These are phyloP conservation scores for Boletus bicolor DNA, from an alignment of 768 basidiomycete genomes.

Conservation along the genomic window DNA sequence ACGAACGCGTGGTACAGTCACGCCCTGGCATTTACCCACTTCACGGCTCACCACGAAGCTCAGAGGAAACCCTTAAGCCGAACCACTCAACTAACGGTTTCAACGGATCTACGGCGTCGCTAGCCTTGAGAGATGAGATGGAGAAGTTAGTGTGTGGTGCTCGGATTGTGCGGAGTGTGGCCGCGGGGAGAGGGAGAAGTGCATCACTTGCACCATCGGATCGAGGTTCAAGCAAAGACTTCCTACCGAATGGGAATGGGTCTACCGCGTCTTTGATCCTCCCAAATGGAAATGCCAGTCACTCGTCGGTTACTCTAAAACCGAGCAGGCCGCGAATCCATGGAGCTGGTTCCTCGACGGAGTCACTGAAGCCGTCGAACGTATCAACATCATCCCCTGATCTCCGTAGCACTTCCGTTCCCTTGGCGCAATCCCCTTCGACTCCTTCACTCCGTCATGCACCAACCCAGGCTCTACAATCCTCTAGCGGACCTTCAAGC, in stretches of 20 bases:
- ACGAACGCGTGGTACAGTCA: constrained; percentile 63
- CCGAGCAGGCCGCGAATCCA: constrained; percentile 14
- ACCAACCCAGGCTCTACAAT: constrained; percentile 11
- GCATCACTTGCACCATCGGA: constrained; percentile 34
- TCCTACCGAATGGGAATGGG: constrained; percentile 12
- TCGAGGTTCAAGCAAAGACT: constrained; percentile 18
- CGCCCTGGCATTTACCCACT: constrained; percentile 33
- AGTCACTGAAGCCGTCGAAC: constrained; percentile 8
- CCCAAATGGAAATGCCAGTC: constrained; percentile 24
- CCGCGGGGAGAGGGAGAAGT: constrained; percentile 43
- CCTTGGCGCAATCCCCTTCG: constrained; percentile 10
- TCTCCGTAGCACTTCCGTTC: constrained; percentile 14
- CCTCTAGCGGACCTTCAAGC: constrained; percentile 24
- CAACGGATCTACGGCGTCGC: constrained; percentile 48
- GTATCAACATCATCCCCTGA: constrained; percentile 28
- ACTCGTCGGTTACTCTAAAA: constrained; percentile 22
- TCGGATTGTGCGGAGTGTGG: constrained; percentile 57
- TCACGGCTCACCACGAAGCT: constrained; percentile 42
- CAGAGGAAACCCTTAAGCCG: constrained; percentile 66
- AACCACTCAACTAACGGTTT: constrained; percentile 35
- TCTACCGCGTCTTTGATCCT: constrained; percentile 10
- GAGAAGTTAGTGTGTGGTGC: constrained; percentile 35
- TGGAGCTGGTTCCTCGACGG: constrained; percentile 2
- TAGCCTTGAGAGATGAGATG: constrained; percentile 30
- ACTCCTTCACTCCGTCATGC: constrained; percentile 10